Base-by-base conservation (phyloP, 257 asterid species). In the Nicotiana sylvestris region DNA sequence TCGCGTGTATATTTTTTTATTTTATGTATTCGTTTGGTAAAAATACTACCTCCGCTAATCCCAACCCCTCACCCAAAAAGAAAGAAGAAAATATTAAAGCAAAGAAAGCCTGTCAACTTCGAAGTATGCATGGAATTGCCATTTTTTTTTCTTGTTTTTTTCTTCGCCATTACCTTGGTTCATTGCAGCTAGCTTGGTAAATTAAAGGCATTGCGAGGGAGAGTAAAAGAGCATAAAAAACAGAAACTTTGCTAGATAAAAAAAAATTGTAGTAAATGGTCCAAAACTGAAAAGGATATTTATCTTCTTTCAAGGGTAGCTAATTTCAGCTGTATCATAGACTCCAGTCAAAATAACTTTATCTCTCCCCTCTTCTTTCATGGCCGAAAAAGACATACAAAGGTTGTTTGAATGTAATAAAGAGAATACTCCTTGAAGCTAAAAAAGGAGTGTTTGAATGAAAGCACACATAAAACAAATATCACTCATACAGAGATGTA, bases 381-480 rank as follows among this genome's bases (percentile, higher is more conserved):
- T 86, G 90, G 89, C 93, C 93, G 89, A 84, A 90, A 94, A 94
- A 94, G 94, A 89, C 92, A 83, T 89, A 80, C 88, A 86, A 88
- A 84, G 83, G 81, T 84, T 86, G 88, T 83, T 89, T 86, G 88
- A 86, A 87, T 76, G 89, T 83, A 87, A 43, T 84, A 88, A 72
- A 72, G 88, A 77, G 80, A 27, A 85, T 84, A 87, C 37, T 65
- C 2, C 32, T 80, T 32, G 53, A 81, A 80, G 66, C 78, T 80
- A 70, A 57, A 89, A 93, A 91, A 96, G 86, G 74, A 69, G 78
- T 49, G 88, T 90, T 90, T 88, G 91, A 91, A 90, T 79, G 81
- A 86, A 85, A 85, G 43, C 2, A 2, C 3, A 51, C 25, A 51
- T 12, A 51, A 21, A 32, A 49, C 12, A 74, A 72, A 74, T 74